Conservation (phyloP, 345 rosid species). For the Viola odorata region DNA sequence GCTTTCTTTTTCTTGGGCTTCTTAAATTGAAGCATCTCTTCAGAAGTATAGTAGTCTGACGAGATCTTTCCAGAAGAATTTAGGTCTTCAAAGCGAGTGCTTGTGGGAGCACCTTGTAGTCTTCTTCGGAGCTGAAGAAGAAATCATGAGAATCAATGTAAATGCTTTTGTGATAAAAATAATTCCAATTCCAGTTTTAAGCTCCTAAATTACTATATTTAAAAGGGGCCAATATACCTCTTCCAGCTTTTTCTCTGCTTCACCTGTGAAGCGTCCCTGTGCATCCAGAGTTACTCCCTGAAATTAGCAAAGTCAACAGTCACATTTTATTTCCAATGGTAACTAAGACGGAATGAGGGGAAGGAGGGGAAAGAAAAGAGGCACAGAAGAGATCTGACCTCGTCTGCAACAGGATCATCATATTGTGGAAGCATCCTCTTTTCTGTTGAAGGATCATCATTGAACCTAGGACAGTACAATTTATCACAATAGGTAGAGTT, state of each 20-base stretch:
- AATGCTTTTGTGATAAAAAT: slow-evolving; percentile 1
- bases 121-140: slow-evolving; percentile 68
- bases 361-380: neutral
- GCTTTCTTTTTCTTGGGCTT: slow-evolving; percentile 92
- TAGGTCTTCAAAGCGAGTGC: slow-evolving; percentile 58
- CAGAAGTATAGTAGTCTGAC: slow-evolving; percentile 80
- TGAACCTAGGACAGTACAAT: slow-evolving; percentile 51
- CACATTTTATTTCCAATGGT: neutral
- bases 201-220: neutral
- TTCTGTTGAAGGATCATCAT: slow-evolving; percentile 64
- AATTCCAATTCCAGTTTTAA: slow-evolving; percentile 3
- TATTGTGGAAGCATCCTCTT: slow-evolving; percentile 94
- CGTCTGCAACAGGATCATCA: slow-evolving; percentile 66
- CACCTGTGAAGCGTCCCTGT: slow-evolving; percentile 72
- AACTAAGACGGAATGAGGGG: neutral
- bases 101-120: slow-evolving; percentile 53
- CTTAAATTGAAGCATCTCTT: slow-evolving; percentile 82
- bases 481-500: slow-evolving; percentile 1
- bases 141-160: neutral
- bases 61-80: slow-evolving; percentile 52
- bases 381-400: slow-evolving; percentile 39
- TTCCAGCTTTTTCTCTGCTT: slow-evolving; percentile 90
- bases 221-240: slow-evolving; percentile 45
- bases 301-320: slow-evolving; percentile 14
- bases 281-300: slow-evolving; percentile 84